A percentile compares a stretch with the other conserved stretches of the same genome.
Evolutionary conservation across 352 stramenopile species (phyloP).

Genomic region (Phytopythium kandeliae): DNA sequence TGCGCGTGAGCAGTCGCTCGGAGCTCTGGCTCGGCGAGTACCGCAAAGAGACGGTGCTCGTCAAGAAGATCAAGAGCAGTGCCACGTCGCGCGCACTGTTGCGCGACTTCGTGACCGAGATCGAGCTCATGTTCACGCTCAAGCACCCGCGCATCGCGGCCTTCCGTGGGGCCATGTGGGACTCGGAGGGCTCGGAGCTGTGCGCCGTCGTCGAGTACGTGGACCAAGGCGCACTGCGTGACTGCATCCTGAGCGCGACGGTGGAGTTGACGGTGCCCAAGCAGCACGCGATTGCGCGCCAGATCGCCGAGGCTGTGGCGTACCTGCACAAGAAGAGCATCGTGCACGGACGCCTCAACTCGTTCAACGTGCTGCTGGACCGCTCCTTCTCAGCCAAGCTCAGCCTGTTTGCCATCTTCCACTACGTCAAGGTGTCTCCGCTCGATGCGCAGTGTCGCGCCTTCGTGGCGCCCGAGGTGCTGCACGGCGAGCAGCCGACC

Average conservation of each 20-base stretch:
- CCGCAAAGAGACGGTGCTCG: slow-evolving; percentile 47
- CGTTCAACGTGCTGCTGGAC: slow-evolving; percentile 78
- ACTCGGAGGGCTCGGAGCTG: slow-evolving; percentile 59
- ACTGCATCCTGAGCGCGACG: slow-evolving; percentile 34
- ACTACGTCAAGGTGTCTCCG: slow-evolving; percentile 69
- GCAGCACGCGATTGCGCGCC: slow-evolving; percentile 59
- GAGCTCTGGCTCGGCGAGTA: slow-evolving; percentile 77
- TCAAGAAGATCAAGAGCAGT: slow-evolving; percentile 83
- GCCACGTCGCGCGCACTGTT: slow-evolving; percentile 54
- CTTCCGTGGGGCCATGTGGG: slow-evolving; percentile 74
- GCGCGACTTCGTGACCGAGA: slow-evolving; percentile 76
- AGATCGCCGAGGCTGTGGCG: slow-evolving; percentile 59
- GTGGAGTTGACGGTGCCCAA: slow-evolving; percentile 45
- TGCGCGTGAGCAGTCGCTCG: slow-evolving; percentile 64
- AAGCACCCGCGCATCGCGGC: slow-evolving; percentile 59
- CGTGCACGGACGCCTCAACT: slow-evolving; percentile 68
- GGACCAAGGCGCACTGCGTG: slow-evolving; percentile 52
- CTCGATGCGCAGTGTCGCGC: slow-evolving; percentile 59
- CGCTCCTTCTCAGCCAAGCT: slow-evolving; percentile 60
- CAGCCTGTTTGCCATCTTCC: slow-evolving; percentile 73
- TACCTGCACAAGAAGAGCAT: slow-evolving; percentile 70
- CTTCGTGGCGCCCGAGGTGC: slow-evolving; percentile 66
- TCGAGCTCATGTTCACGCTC: slow-evolving; percentile 69
- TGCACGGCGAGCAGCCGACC: slow-evolving; percentile 61
- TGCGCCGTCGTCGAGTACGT: slow-evolving; percentile 72